These are phyloP conservation scores for Venturia effusa DNA, from an alignment of 2,329 filamentous ascomycete genomes.

Conservation along the genomic window DNA sequence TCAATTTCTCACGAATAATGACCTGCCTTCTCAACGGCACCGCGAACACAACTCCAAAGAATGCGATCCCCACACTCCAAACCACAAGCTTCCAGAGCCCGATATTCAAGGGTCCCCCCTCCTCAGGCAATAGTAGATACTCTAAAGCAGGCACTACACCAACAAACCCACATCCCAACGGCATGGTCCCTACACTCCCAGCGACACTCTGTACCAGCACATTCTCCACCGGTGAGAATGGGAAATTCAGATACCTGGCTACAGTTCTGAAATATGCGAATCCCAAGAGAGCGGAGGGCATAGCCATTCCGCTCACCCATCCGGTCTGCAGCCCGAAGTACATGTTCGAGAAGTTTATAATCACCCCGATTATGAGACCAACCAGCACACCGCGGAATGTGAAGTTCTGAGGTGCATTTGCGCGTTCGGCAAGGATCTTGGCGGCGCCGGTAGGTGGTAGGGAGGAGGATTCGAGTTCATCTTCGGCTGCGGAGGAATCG, in stretches of 20 bases:
- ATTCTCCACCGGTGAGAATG: constrained; percentile 92
- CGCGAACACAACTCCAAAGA: constrained; percentile 94
- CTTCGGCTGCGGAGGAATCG: neutral
- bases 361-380: constrained; percentile 71
- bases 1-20: constrained; percentile 82
- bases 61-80: constrained; percentile 87
- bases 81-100: constrained; percentile 68
- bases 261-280: constrained; percentile 87
- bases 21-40: constrained; percentile 85
- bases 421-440: constrained; percentile 18
- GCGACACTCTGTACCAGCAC: constrained; percentile 94
- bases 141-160: constrained; percentile 90
- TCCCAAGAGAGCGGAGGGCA: constrained; percentile 88
- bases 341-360: constrained; percentile 95
- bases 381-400: constrained; percentile 70
- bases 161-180: constrained; percentile 87
- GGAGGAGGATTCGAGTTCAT: neutral
- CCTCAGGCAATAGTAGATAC: constrained; percentile 65
- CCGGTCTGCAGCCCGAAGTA: constrained; percentile 96
- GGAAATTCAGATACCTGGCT: constrained; percentile 59
- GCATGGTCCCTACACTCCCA: constrained; percentile 93
- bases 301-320: constrained; percentile 82
- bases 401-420: constrained; percentile 51
- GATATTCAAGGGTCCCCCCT: constrained; percentile 66
- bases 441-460: constrained; percentile 5